Base-by-base conservation (phyloP, 164 flowering plant species). In the Malania oleifera region DNA sequence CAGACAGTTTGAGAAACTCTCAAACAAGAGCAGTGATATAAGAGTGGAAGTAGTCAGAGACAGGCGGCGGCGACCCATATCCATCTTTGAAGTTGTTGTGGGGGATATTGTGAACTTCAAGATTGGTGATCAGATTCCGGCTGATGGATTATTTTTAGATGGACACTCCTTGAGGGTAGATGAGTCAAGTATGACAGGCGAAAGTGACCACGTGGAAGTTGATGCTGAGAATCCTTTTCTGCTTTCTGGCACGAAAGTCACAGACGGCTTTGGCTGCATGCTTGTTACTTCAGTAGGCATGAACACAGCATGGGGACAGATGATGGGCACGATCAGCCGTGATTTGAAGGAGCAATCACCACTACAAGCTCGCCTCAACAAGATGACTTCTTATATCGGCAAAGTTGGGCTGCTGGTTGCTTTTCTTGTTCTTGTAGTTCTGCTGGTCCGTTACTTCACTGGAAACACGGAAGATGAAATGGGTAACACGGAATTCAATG, bases 171-270 rank as follows among this genome's bases (percentile, higher is more conserved):
- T 47, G 28, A 47, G 23, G 28, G 51, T 47, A 15, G 51, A 47
- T 12, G 51, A 47, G 23, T 73, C 80, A 0, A 77, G 80, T 64
- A 71, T 77, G 77, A 77, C 80, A 1, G 77, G 80, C 3, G 80
- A 77, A 53, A 66, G 73, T 39, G 72, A 77, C 18, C 72, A 57
- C 38, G 66, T 77, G 1, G 73, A 71, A 18, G 51, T 71, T n/a
- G 52, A 74, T 31, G 52, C 13, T 0, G 18, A 52, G 8, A 71
- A 71, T 17, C 77, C 74, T 0, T 77, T 77, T 48, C 52, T 77
- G 59, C 29, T 70, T 9, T 73, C 80, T 1, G 77, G 80, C 0
- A 62, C 77, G 1, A 77, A 73, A 49, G 75, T 73, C 45, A 31
- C 35, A 31, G 35, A 31, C 35, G 35, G 35, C 35, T 31, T 4